Conservation (phyloP, 495 filamentous ascomycete species). For the Daldinia grandis region DNA sequence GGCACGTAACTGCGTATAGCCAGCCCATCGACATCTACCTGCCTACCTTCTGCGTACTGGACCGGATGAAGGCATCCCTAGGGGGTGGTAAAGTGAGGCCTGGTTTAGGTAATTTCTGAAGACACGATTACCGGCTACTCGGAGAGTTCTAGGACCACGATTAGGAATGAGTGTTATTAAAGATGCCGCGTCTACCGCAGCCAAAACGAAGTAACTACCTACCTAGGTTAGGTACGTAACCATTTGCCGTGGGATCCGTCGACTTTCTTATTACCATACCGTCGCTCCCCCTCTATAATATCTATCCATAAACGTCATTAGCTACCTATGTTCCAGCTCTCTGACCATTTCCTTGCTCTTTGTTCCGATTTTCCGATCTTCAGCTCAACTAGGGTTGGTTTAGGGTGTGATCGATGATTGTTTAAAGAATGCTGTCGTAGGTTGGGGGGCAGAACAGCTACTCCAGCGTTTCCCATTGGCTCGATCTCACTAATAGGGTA, state of each 20-base stretch:
- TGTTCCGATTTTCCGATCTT: slow-evolving; percentile 6
- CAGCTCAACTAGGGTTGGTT: slow-evolving; percentile 16
- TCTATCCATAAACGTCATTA: slow-evolving; percentile 11
- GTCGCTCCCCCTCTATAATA: slow-evolving; percentile 1
- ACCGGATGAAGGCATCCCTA: neutral
- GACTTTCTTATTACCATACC: slow-evolving; percentile 3
- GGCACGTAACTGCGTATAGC: neutral
- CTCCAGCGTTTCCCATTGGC: slow-evolving; percentile 32
- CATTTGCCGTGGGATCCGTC: slow-evolving; percentile 25
- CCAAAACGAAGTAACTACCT: neutral
- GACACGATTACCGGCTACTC: slow-evolving; percentile 5
- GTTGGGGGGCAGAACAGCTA: slow-evolving; percentile 5
- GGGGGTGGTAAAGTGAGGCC: neutral
- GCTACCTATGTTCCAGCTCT: slow-evolving; percentile 27
- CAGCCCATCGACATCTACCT: slow-evolving; percentile 7
- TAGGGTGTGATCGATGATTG: slow-evolving; percentile 21
- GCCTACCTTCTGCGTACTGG: slow-evolving; percentile 18
- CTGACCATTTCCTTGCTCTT: slow-evolving; percentile 3
- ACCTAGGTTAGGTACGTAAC: no score
- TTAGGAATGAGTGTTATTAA: neutral
- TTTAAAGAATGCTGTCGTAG: slow-evolving; percentile 16
- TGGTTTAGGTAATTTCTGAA: neutral
- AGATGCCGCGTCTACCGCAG: slow-evolving; percentile 29
- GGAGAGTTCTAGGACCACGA: neutral
- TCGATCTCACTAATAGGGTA: slow-evolving; percentile 29